A percentile compares a stretch with the other conserved stretches of the same genome.
These are phyloP conservation scores for Pigoraptor vietnamica DNA, from an alignment of 78 protist genomes.

Conservation along the genomic window DNA sequence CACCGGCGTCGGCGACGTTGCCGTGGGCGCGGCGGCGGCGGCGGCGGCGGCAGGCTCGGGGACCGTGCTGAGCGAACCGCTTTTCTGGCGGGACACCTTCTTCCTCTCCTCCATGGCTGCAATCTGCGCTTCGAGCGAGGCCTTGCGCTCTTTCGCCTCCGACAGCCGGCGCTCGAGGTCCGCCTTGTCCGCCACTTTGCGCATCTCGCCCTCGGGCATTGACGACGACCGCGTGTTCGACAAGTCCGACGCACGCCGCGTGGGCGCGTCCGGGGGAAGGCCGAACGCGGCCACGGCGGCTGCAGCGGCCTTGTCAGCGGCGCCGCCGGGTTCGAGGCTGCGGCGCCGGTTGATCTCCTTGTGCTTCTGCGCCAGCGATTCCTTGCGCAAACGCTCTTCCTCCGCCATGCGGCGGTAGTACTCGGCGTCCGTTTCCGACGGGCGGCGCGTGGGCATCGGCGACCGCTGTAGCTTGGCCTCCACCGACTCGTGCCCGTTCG, in stretches of 20 bases:
- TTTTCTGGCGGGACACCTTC: too few species aligned
- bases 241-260: not conserved
- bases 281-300: not conserved
- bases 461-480: too few species aligned
- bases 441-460: not conserved
- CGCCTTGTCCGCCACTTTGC: not conserved
- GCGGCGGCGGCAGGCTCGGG: not conserved
- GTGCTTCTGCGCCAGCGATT: not conserved
- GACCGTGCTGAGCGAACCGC: too few species aligned
- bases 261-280: not conserved
- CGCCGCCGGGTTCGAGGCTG: not conserved
- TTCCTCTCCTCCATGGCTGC: not conserved
- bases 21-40: not conserved
- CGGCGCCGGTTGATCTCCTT: not conserved
- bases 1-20: not conserved
- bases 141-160: not conserved
- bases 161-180: not conserved
- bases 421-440: not conserved
- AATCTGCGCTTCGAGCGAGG: not conserved
- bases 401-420: not conserved
- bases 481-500: too few species aligned
- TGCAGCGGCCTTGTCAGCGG: not conserved
- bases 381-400: not conserved
- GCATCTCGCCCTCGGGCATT: not conserved
- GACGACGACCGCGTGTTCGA: not conserved